phyloP scores from a whole-genome alignment of 139 green algal genomes.

The Chlorella sp. region DNA sequence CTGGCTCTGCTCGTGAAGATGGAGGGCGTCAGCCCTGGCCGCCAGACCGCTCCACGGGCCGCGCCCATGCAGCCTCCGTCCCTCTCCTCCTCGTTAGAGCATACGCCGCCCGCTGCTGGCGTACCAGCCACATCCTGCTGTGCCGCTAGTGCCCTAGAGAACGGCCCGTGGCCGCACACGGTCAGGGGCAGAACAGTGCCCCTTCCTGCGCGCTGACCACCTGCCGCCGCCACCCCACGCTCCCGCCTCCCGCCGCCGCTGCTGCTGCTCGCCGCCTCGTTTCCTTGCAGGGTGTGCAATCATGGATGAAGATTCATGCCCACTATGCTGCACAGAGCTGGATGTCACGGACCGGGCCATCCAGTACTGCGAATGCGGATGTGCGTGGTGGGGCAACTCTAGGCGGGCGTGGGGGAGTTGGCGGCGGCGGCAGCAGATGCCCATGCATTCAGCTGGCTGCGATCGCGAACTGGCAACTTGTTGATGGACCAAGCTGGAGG shows the following conservation, averaged over 20 bases:
- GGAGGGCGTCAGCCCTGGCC: too few relatives aligned
- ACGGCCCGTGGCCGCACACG: too few relatives aligned
- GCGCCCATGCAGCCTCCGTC: too few relatives aligned
- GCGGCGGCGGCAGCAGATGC: neutral
- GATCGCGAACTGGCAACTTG: neutral
- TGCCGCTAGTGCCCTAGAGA: too few relatives aligned
- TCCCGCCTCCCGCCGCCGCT: neutral
- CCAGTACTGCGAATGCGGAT: constrained; percentile 83
- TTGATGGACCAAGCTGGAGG: too few relatives aligned
- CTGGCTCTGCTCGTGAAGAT: too few relatives aligned
- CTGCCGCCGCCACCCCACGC: neutral
- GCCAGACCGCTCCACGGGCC: too few relatives aligned
- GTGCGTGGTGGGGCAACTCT: constrained; percentile 32
- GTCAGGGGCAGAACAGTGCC: too few relatives aligned
- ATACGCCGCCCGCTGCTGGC: too few relatives aligned
- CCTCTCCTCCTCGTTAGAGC: too few relatives aligned
- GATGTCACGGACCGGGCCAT: constrained; percentile 85
- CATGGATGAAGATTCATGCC: constrained; percentile 63
- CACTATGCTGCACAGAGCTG: constrained; percentile 82
- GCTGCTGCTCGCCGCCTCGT: neutral
- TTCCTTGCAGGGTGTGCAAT: neutral
- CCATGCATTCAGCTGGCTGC: neutral
- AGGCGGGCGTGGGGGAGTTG: neutral
- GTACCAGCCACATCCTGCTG: too few relatives aligned
- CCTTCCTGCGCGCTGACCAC: too few relatives aligned